Percentiles rank a stretch among this genome's conserved stretches.
Evolutionary conservation across 495 filamentous ascomycete species (phyloP).

Genomic region (Podospora comata): DNA sequence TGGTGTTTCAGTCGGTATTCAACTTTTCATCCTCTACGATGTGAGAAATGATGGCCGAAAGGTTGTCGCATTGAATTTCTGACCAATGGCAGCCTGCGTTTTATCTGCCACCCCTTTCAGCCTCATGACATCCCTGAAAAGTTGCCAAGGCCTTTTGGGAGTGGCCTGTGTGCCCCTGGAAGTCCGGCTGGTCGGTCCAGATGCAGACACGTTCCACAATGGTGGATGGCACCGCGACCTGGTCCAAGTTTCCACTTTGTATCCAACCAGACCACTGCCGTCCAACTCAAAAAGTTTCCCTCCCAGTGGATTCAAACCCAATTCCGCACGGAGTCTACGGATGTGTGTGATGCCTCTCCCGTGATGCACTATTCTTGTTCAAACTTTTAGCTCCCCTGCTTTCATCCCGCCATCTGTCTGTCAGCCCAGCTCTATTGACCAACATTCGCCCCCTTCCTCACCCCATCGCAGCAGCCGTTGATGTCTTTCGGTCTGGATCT

Average conservation of each 20-base stretch:
- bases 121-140: conserved; percentile 18
- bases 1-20: background rate
- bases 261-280: conserved; percentile 6
- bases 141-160: background rate
- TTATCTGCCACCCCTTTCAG: conserved; percentile 13
- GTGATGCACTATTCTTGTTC: background rate
- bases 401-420: background rate
- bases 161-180: conserved; percentile 5
- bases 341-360: conserved; percentile 4
- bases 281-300: conserved; percentile 13
- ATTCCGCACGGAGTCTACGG: background rate
- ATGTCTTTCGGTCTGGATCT: conserved; percentile 27
- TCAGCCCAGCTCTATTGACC: conserved; percentile 5
- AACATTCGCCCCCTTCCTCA: background rate
- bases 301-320: conserved; percentile 18
- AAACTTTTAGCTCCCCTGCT: background rate
- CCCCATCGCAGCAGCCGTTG: conserved; percentile 8
- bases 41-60: background rate
- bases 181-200: background rate
- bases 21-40: background rate
- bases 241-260: conserved; percentile 15
- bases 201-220: conserved; percentile 33
- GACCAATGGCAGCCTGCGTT: background rate
- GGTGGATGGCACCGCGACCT: conserved; percentile 19
- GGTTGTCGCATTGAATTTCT: background rate